phyloP scores from a whole-genome alignment of 106 monocot species.

The Vanilla planifolia region DNA sequence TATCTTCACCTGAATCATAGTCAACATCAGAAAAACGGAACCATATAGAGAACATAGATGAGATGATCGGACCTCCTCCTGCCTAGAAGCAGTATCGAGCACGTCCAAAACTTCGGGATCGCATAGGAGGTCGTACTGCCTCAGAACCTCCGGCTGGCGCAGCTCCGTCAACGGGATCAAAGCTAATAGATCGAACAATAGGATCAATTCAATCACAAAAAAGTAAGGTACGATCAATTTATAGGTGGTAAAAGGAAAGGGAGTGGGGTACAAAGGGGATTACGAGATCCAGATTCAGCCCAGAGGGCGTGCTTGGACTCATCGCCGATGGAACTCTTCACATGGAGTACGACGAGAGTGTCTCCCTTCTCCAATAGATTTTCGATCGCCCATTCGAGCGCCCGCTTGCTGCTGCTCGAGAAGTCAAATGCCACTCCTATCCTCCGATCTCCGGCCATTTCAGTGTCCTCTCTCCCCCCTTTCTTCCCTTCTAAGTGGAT shows the following conservation, averaged over 20 bases:
- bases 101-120: slow-evolving; percentile 56
- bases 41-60: background rate
- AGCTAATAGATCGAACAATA: slow-evolving; percentile 23
- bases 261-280: too few relatives aligned
- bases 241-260: background rate
- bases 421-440: slow-evolving; percentile 42
- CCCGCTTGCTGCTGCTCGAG: slow-evolving; percentile 39
- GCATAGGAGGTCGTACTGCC: slow-evolving; percentile 42
- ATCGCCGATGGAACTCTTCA: background rate
- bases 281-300: slow-evolving; percentile 9
- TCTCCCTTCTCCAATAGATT: slow-evolving; percentile 27
- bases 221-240: background rate
- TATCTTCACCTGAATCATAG: slow-evolving; percentile 15
- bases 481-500: background rate
- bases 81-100: slow-evolving; percentile 48
- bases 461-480: background rate
- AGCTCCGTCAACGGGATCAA: slow-evolving; percentile 73
- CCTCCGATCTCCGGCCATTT: slow-evolving; percentile 21
- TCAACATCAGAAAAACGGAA: background rate
- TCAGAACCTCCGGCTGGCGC: slow-evolving; percentile 37
- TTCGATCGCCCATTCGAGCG: slow-evolving; percentile 29
- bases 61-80: slow-evolving; percentile 20
- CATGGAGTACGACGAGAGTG: slow-evolving; percentile 21
- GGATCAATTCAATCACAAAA: too few relatives aligned
- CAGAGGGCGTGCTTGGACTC: slow-evolving; percentile 13